These are phyloP conservation scores for Eragrostis tef DNA, from an alignment of 202 grass and related monocot species.

Conservation along the genomic window DNA sequence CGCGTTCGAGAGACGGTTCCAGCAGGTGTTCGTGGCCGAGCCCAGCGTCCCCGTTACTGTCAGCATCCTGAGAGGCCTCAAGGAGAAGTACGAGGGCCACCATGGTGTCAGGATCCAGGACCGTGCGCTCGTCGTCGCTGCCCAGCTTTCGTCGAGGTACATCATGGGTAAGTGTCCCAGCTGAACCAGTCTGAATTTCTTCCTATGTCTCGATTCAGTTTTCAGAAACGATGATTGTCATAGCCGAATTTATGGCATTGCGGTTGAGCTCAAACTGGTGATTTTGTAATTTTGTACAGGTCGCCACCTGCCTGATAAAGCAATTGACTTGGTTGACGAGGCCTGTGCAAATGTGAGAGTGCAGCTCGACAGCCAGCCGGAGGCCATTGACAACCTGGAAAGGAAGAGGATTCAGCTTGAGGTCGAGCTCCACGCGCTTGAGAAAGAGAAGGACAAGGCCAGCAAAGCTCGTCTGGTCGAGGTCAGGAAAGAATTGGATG, in stretches of 20 bases:
- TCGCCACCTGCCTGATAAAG: conserved; percentile 77
- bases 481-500: conserved; percentile 87
- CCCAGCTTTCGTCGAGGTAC: conserved; percentile 66
- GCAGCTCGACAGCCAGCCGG: conserved; percentile 94
- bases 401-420: conserved; percentile 96
- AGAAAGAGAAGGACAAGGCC: conserved; percentile 97
- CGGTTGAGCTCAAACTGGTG: background rate
- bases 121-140: conserved; percentile 67
- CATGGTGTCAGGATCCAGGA: conserved; percentile 77
- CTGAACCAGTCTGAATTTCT: background rate
- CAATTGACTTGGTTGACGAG: conserved; percentile 82
- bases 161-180: conserved; percentile 48
- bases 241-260: background rate
- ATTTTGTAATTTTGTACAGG: background rate
- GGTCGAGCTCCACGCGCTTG: conserved; percentile 87
- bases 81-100: conserved; percentile 79
- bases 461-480: conserved; percentile 85
- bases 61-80: conserved; percentile 72
- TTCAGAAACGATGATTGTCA: background rate
- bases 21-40: conserved; percentile 76
- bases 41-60: conserved; percentile 63
- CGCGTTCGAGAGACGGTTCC: conserved; percentile 74
- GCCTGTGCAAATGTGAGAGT: conserved; percentile 84
- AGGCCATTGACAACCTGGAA: conserved; percentile 92
- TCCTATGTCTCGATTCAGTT: background rate